Conservation (phyloP, 2,329 filamentous ascomycete genomes). For the Beauveria sp. region DNA sequence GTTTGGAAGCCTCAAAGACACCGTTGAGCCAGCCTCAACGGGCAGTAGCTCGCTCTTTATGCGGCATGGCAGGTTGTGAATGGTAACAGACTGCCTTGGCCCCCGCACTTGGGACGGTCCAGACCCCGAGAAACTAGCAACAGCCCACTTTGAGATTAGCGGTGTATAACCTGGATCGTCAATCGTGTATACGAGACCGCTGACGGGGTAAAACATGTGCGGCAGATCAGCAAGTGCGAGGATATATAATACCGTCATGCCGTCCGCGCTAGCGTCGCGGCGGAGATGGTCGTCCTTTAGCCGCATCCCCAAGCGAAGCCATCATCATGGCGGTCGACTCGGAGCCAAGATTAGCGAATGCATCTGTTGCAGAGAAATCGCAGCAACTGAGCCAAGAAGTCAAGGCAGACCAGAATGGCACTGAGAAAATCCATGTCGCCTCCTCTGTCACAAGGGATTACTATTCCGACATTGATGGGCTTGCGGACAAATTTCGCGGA, state of each 20-base stretch:
- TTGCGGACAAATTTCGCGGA: conserved; percentile 4
- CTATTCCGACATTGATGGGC: not conserved
- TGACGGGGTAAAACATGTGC: not conserved
- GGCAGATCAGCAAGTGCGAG: not conserved
- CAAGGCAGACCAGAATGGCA: not conserved
- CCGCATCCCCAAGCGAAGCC: not conserved
- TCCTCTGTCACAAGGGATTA: not conserved
- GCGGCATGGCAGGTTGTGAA: not conserved
- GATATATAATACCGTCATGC: conserved; percentile 1
- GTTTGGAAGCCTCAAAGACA: not conserved
- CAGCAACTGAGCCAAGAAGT: not conserved
- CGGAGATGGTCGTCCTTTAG: not conserved
- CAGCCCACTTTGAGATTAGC: conserved; percentile 11
- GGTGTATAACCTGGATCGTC: conserved; percentile 4
- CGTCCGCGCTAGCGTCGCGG: not conserved
- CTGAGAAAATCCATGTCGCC: not conserved
- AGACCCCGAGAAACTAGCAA: conserved; percentile 3
- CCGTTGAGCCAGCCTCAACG: not conserved
- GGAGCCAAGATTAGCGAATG: not conserved
- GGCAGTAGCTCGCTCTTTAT: not conserved
- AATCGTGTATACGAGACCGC: not conserved
- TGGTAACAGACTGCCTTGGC: not conserved
- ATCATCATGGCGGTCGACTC: conserved; percentile 9
- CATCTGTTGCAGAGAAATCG: not conserved
- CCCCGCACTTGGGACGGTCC: conserved; percentile 7